Percentiles rank a stretch among this genome's conserved stretches.
phyloP scores from a whole-genome alignment of 441 rosid species.

The Cnidoscolus chayamansa region DNA sequence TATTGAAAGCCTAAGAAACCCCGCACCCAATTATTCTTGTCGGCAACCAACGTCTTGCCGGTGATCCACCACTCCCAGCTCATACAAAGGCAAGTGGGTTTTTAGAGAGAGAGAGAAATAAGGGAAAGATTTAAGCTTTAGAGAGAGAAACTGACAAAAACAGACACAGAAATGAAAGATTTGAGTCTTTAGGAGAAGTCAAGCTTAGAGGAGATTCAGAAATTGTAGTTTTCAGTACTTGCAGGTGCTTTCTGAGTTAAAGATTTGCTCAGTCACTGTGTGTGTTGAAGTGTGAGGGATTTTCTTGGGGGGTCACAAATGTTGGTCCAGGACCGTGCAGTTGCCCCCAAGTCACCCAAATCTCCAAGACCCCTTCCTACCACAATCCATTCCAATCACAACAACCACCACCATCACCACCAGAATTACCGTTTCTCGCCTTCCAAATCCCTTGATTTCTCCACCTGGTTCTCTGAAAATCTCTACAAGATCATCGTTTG shows the following conservation, averaged over 20 bases:
- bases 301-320: conserved; percentile 29
- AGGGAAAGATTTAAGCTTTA: too few species aligned
- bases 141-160: background rate
- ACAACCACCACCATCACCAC: conserved; percentile 24
- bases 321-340: conserved; percentile 83
- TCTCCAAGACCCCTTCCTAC: conserved; percentile 42
- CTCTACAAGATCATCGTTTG: conserved; percentile 42
- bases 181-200: too few species aligned
- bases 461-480: conserved; percentile 72
- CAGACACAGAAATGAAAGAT: too few species aligned
- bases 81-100: background rate
- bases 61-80: too few species aligned
- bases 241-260: too few species aligned
- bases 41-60: conserved; percentile 28
- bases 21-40: conserved; percentile 29
- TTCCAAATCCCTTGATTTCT: conserved; percentile 66
- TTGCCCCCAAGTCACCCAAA: conserved; percentile 36
- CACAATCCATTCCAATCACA: background rate
- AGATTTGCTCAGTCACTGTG: too few species aligned
- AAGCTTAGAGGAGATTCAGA: too few species aligned
- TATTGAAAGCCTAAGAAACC: conserved; percentile 55
- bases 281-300: background rate
- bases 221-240: too few species aligned
- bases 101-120: too few species aligned
- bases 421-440: conserved; percentile 43